These are phyloP conservation scores for Amniculicola lignicola DNA, from an alignment of 495 filamentous ascomycete genomes.

Conservation along the genomic window DNA sequence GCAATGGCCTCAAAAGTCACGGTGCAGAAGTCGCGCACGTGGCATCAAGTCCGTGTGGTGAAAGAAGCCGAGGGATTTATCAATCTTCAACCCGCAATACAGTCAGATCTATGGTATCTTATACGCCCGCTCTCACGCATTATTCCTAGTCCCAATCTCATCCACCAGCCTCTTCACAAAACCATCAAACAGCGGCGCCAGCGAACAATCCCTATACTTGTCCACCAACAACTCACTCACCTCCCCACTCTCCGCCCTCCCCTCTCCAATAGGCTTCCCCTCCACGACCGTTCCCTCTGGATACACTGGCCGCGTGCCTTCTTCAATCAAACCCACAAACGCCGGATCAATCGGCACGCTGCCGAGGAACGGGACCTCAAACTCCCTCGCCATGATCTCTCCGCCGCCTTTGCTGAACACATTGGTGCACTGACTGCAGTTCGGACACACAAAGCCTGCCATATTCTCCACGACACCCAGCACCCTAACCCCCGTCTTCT, in stretches of 20 bases:
- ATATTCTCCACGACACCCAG: conserved; percentile 96
- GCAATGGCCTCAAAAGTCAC: not conserved
- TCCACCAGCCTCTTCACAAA: conserved; percentile 58
- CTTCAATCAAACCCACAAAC: conserved; percentile 65
- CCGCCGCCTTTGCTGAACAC: conserved; percentile 89
- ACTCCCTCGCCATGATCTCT: conserved; percentile 82
- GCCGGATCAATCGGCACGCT: conserved; percentile 82
- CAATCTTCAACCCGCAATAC: not conserved
- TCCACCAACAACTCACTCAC: conserved; percentile 56
- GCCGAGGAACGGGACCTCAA: conserved; percentile 78
- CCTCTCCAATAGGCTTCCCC: conserved; percentile 45
- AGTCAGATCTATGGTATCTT: no score
- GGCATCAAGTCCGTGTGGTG: not conserved
- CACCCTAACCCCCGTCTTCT: conserved; percentile 75
- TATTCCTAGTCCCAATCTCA: conserved; percentile 23
- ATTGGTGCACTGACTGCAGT: conserved; percentile 90
- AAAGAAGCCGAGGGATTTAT: not conserved
- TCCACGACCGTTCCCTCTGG: conserved; percentile 44
- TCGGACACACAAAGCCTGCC: conserved; percentile 93
- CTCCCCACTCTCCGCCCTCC: conserved; percentile 11
- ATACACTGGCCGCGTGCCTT: conserved; percentile 50
- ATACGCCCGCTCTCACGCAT: not conserved
- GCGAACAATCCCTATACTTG: conserved; percentile 75
- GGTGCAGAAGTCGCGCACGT: not conserved
- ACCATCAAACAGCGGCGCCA: conserved; percentile 66